Base-by-base conservation (phyloP, 176 grass and related monocot species). In the Urochloa ruziziensis region DNA sequence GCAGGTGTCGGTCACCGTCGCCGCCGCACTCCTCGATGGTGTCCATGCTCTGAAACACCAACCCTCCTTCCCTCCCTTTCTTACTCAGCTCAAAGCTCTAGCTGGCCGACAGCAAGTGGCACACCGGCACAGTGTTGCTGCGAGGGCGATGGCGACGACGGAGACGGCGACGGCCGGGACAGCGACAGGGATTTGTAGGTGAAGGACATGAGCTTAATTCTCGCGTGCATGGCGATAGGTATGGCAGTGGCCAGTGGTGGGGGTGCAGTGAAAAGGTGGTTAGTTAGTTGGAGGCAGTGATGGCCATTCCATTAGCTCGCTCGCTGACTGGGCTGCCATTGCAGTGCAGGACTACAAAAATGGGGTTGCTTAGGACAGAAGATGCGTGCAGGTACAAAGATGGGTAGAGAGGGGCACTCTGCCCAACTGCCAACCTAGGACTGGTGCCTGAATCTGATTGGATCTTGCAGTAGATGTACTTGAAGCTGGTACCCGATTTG, bases 171-270 rank as follows among this genome's bases (percentile, higher is more conserved):
- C 68, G 48, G 70, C 34, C 74, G 83, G 68, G 80, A 86, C 77
- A 89, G 48, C 9, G 89, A 89, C 70, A 33, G 79, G 70, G 79
- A 85, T 82, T 88, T 94, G 90, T 91, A 89, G 89, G 84, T 80
- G 67, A 43, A 6, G 49, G 73, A 23, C 12, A 11, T 43, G 42
- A 36, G 83, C 48, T 67, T 54, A 13, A n/a, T 27, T 29, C 73
- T 36, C 68, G 72, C 82, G 37, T 74, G 60, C 78, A 89, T 64
- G 88, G 71, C 43, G 83, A 89, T 77, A 70, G 71, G 36, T 62
- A 71, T 53, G 83, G 70, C 62, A 79, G 47, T 51, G 62, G 39
- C 3, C 19, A 61, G 27, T 47, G 77, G n/a, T n/a, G n/a, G n/a
- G 69, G 72, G 68, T 67, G 61, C 35, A 82, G 78, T 90, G 88